phyloP scores from a whole-genome alignment of 2,329 filamentous ascomycete genomes.

The Ascochyta lentis region DNA sequence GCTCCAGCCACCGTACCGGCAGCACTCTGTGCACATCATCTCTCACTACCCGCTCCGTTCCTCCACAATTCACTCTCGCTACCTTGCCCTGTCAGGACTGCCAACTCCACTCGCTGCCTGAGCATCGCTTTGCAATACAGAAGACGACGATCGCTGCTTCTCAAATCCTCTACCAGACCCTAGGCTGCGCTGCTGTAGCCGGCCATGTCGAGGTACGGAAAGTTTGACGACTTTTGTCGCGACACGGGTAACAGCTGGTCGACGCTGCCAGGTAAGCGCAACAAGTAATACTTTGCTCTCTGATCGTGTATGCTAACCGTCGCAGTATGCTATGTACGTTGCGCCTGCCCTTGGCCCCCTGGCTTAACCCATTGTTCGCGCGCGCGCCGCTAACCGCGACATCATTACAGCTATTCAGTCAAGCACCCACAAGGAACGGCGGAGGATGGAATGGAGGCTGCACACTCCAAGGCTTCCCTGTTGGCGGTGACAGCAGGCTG shows the following conservation, averaged over 20 bases:
- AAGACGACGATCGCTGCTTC: constrained; percentile 4
- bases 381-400: constrained; percentile 36
- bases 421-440: constrained; percentile 64
- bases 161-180: constrained; percentile 7
- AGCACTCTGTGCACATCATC: constrained; percentile 23
- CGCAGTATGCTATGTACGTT: constrained; percentile 58
- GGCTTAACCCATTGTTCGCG: constrained; percentile 18
- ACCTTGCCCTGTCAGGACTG: constrained; percentile 21
- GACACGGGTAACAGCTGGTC: constrained; percentile 53
- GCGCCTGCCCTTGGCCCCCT: constrained; percentile 16
- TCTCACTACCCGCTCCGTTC: constrained; percentile 24
- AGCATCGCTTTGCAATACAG: constrained; percentile 11
- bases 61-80: constrained; percentile 23
- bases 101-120: constrained; percentile 20
- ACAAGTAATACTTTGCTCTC: background rate
- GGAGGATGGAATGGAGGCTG: constrained; percentile 70
- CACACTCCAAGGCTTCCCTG: constrained; percentile 73
- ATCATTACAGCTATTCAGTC: constrained; percentile 66
- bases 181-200: constrained; percentile 36
- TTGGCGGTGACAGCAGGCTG: constrained; percentile 70
- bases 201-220: constrained; percentile 47
- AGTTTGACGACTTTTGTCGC: constrained; percentile 57
- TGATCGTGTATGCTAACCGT: constrained; percentile 34
- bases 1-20: constrained; percentile 21
- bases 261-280: constrained; percentile 49